phyloP scores from a whole-genome alignment of 352 stramenopile genomes.

The Pythium coloratum region DNA sequence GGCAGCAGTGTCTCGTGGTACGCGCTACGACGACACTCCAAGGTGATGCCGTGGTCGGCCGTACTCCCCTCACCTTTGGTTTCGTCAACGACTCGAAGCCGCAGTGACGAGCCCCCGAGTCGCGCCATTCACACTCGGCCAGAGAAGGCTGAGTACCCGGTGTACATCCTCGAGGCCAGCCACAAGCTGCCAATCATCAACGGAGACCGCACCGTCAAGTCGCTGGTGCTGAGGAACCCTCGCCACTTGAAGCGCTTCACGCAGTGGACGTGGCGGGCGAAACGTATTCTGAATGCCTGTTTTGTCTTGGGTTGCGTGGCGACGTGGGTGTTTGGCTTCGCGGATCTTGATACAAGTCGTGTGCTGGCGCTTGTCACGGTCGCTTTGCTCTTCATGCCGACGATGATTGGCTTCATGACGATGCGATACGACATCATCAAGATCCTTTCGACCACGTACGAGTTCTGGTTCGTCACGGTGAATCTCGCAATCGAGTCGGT shows the following conservation, averaged over 20 bases:
- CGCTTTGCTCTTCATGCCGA: neutral
- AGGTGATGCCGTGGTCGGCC: neutral
- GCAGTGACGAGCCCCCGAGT: neutral
- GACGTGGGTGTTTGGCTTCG: neutral
- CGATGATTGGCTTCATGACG: neutral
- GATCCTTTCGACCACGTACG: constrained; percentile 13
- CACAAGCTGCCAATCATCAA: constrained; percentile 8
- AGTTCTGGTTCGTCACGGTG: constrained; percentile 23
- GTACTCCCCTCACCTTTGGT: neutral
- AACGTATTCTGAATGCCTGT: neutral
- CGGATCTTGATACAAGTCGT: neutral
- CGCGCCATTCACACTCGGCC: neutral
- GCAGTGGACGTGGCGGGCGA: neutral
- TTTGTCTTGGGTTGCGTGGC: neutral
- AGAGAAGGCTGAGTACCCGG: neutral
- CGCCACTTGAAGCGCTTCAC: constrained; percentile 5
- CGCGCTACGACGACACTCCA: too few relatives aligned
- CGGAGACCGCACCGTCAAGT: constrained; percentile 7
- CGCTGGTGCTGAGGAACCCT: neutral
- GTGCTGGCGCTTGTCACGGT: neutral
- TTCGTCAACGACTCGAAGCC: neutral
- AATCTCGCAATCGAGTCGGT: constrained; percentile 1
- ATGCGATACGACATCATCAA: constrained; percentile 18
- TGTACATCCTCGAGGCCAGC: constrained; percentile 7
- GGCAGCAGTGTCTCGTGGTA: too few relatives aligned